A percentile compares a stretch with the other conserved stretches of the same genome.
These are phyloP conservation scores for Trichoderma sp. DNA, from an alignment of 2,329 filamentous ascomycete species.

Conservation along the genomic window DNA sequence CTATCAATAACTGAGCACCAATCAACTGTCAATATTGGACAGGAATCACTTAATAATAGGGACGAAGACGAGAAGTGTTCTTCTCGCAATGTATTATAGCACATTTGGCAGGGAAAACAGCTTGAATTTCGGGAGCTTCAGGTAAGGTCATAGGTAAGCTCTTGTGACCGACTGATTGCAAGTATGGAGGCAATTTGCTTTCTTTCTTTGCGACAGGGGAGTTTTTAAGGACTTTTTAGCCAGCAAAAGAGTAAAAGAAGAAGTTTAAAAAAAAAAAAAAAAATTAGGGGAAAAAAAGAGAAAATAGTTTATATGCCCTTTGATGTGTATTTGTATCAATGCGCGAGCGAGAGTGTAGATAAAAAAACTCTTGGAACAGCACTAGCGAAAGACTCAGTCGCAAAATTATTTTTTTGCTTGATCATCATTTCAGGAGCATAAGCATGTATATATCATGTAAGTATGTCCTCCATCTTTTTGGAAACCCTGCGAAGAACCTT, in stretches of 20 bases:
- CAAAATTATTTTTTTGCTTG: slow-evolving; percentile 18
- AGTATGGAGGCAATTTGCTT: slow-evolving; percentile 10
- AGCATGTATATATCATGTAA: slow-evolving; percentile 22
- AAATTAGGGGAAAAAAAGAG: background rate
- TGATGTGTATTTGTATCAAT: background rate
- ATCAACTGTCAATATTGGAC: slow-evolving; percentile 15
- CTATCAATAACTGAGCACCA: background rate
- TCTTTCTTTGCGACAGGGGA: background rate
- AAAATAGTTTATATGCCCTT: background rate
- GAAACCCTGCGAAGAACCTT: slow-evolving; percentile 31
- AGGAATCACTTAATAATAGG: slow-evolving; percentile 14
- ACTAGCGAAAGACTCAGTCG: background rate
- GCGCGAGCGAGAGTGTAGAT: background rate
- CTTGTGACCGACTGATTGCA: slow-evolving; percentile 37
- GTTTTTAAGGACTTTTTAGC: slow-evolving; percentile 24
- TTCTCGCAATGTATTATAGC: slow-evolving; percentile 30
- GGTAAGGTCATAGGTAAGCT: slow-evolving; percentile 59
- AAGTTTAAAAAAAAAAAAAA: background rate
- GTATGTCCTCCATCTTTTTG: slow-evolving; percentile 26
- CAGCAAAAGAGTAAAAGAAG: background rate
- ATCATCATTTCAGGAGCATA: slow-evolving; percentile 32
- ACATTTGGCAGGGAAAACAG: slow-evolving; percentile 23
- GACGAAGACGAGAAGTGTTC: slow-evolving; percentile 8
- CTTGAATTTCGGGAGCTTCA: slow-evolving; percentile 24
- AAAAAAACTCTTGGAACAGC: background rate